A percentile compares a stretch with the other conserved stretches of the same genome.
Evolutionary conservation across 768 basidiomycete genomes (phyloP).

Genomic region (Boletus reticulatus): DNA sequence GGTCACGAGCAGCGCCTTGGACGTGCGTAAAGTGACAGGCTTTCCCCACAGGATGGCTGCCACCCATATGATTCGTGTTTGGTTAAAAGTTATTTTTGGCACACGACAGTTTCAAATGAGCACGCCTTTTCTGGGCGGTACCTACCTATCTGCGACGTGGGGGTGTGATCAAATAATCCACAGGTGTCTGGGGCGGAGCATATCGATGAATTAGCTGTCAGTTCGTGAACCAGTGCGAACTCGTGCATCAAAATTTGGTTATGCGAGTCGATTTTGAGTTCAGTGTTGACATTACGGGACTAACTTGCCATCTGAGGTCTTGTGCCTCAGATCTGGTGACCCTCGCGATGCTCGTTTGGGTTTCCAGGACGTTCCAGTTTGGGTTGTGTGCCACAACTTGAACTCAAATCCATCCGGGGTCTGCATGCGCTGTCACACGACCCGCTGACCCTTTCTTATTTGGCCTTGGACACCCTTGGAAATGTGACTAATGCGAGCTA

Average conservation of each 20-base stretch:
- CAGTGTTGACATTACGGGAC: conserved; percentile 4
- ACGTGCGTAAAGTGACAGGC: conserved; percentile 13
- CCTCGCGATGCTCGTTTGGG: background rate
- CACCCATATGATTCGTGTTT: conserved; percentile 8
- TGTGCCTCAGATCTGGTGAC: background rate
- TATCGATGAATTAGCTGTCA: conserved; percentile 5
- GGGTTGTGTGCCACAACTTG: background rate
- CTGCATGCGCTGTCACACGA: conserved; percentile 13
- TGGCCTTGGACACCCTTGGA: background rate
- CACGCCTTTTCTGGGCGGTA: conserved; percentile 1
- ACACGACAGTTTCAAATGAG: conserved; percentile 15
- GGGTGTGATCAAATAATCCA: conserved; percentile 13
- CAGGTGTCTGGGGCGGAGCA: conserved; percentile 4
- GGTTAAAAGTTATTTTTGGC: conserved; percentile 14
- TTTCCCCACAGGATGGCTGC: conserved; percentile 6
- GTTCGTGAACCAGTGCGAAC: conserved; percentile 11
- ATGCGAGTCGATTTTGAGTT: conserved; percentile 6
- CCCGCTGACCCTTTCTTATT: conserved; percentile 10
- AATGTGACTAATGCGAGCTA: background rate
- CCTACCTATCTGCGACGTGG: conserved; percentile 23
- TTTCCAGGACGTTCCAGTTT: conserved; percentile 2
- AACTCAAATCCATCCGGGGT: conserved; percentile 1
- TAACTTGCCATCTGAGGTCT: conserved; percentile 9
- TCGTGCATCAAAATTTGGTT: background rate
- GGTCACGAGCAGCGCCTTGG: conserved; percentile 21